Percentiles rank a stretch among this genome's conserved stretches.
Conservation (phyloP, 1,284 basidiomycete genomes). For the Naganishia liquefaciens region DNA sequence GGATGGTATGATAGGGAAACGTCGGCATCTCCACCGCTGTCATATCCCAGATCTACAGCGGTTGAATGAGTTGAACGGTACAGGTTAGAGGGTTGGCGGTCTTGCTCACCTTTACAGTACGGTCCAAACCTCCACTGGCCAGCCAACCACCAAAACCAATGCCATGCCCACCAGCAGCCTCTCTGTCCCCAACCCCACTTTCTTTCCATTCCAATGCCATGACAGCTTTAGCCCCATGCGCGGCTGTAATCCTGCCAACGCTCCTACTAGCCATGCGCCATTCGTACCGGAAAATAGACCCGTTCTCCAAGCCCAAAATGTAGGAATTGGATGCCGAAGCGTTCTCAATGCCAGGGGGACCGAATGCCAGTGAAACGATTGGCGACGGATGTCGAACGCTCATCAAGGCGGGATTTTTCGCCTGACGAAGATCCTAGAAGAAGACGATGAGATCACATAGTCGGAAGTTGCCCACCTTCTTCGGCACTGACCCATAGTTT, state of each 20-base stretch:
- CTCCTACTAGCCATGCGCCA: constrained; percentile 65
- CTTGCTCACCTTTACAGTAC: constrained; percentile 68
- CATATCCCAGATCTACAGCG: constrained; percentile 72
- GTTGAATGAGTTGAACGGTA: constrained; percentile 22
- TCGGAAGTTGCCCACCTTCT: neutral
- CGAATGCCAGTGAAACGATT: constrained; percentile 72
- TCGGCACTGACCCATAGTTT: constrained; percentile 70
- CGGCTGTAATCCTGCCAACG: constrained; percentile 72
- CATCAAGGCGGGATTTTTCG: constrained; percentile 66
- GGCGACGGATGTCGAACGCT: constrained; percentile 69
- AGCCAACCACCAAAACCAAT: constrained; percentile 66
- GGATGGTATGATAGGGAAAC: constrained; percentile 69
- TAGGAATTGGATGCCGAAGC: constrained; percentile 59
- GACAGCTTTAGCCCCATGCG: constrained; percentile 70
- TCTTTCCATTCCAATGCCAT: constrained; percentile 73
- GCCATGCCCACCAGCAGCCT: constrained; percentile 15
- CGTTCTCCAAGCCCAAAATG: constrained; percentile 76
- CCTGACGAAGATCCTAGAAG: constrained; percentile 69
- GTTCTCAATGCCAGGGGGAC: constrained; percentile 62
- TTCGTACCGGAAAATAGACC: constrained; percentile 69
- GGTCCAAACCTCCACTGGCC: constrained; percentile 76
- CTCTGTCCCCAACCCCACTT: constrained; percentile 36
- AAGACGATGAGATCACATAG: neutral
- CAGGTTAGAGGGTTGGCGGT: constrained; percentile 1
- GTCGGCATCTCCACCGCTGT: constrained; percentile 58